Conservation (phyloP, 192 early-diverging fungal genomes). For the Spinellus fusiger region DNA sequence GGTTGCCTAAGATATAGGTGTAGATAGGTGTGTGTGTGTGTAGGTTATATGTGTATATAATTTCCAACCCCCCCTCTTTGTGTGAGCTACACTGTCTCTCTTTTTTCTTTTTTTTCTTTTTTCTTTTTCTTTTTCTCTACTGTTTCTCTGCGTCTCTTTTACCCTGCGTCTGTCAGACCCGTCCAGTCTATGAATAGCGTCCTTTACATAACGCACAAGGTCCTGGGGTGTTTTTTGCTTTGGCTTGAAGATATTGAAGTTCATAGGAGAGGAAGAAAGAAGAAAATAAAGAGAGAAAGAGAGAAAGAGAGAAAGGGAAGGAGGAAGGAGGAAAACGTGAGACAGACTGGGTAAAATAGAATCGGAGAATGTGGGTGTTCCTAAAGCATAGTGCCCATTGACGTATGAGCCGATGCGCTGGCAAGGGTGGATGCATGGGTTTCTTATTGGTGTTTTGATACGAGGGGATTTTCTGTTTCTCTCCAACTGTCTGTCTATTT, state of each 20-base stretch:
- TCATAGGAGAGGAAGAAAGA: slow-evolving; percentile 40
- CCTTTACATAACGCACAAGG: slow-evolving; percentile 81
- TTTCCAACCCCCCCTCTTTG: slow-evolving; percentile 16
- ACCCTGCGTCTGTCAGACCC: slow-evolving; percentile 68
- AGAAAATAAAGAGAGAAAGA: slow-evolving; percentile 1
- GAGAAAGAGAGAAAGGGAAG: slow-evolving; percentile 1
- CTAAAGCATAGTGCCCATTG: too few relatives aligned
- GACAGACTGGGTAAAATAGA: neutral
- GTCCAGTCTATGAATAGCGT: slow-evolving; percentile 73
- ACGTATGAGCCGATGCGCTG: too few relatives aligned
- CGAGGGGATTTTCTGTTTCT: too few relatives aligned
- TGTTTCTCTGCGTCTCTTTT: slow-evolving; percentile 7
- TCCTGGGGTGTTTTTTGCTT: slow-evolving; percentile 85
- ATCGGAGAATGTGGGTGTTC: neutral
- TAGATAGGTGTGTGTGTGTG: too few relatives aligned
- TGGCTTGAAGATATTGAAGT: slow-evolving; percentile 69
- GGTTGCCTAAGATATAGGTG: slow-evolving; percentile 74
- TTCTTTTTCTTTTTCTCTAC: neutral
- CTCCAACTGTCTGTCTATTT: too few relatives aligned
- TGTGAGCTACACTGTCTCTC: slow-evolving; percentile 1
- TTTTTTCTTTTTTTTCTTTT: slow-evolving; percentile 18
- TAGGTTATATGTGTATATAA: slow-evolving; percentile 16
- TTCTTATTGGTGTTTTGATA: too few relatives aligned
- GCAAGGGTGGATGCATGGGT: too few relatives aligned
- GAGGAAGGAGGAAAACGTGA: neutral